These are phyloP conservation scores for Amaranthus cruentus DNA, from an alignment of 148 eudicot genomes.

Conservation along the genomic window DNA sequence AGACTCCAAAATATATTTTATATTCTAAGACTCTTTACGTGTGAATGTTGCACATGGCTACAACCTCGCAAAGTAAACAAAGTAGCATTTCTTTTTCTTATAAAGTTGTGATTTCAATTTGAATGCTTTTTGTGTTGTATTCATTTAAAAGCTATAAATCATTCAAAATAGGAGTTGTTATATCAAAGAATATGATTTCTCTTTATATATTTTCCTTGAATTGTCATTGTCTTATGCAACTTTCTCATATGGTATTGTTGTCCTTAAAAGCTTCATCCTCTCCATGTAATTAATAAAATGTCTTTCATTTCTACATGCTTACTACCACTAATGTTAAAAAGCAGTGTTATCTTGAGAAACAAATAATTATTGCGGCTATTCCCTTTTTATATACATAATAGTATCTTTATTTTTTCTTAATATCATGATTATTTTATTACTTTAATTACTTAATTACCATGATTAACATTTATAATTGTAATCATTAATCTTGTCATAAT, in stretches of 20 bases:
- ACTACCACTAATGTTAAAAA: constrained; percentile 15
- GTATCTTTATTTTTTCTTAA: constrained; percentile 9
- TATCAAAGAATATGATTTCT: constrained; percentile 12
- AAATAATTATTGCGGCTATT: constrained; percentile 19
- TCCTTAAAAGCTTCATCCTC: constrained; percentile 1
- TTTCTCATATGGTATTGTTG: constrained; percentile 15
- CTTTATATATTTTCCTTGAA: neutral
- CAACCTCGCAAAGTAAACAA: too few relatives aligned
- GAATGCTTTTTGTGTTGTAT: neutral
- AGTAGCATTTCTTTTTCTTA: neutral
- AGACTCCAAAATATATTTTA: too few relatives aligned
- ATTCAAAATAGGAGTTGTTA: neutral
- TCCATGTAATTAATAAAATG: constrained; percentile 13
- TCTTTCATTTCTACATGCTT: constrained; percentile 25
- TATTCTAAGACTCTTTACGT: too few relatives aligned
- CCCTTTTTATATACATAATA: neutral
- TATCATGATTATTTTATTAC: constrained; percentile 12
- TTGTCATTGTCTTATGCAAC: constrained; percentile 9
- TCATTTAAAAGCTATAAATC: constrained; percentile 8
- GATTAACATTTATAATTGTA: constrained; percentile 19
- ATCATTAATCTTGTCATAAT: constrained; percentile 25
- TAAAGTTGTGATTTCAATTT: constrained; percentile 4
- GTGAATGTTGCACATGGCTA: too few relatives aligned
- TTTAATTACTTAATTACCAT: constrained; percentile 20
- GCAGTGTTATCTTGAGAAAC: constrained; percentile 1